Evolutionary conservation across 352 stramenopile genomes (phyloP), one percentile per base, ranked within the genome.

Genomic region (Pythium chondricola): DNA sequence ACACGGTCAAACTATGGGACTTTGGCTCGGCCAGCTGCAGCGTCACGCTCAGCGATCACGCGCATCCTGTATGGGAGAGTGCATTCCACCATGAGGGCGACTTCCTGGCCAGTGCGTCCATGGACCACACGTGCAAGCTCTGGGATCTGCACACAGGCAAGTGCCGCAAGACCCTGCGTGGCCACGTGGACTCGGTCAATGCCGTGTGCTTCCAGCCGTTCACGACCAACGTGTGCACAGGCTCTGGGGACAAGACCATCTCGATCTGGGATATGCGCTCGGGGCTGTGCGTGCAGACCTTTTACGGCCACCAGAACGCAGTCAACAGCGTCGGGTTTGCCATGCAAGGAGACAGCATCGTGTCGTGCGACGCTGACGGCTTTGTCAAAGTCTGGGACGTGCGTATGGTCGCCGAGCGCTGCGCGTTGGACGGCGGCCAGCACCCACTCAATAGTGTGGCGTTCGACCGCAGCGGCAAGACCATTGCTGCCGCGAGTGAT

Each of bases 311-410:
- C 65, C 86, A 93, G 43, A 98, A 98, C 52, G 87, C 92, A 20
- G 90, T 80, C 58, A 98, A 98, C 69, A 83, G 78, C 47, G 84
- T 97, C 17, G 64, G 69, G 43, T 88, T 97, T 45, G 83, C 77
- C 14, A 67, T 95, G 31, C 67, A 73, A 30, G 90, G 93, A 24
- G 91, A 98, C 58, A 71, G 72, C 18, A 91, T 98, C 30, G 89
- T 74, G 14, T 97, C 87, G 11, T 96, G 86, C 54, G 91, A 98
- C 56, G 90, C 93, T 9, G 93, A 97, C 60, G 91, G 93, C 9
- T 85, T 97, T 49, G 83, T 97, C 52, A 97, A 97, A 58, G 67
- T 97, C 26, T 98, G 93, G 93, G 93, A 98, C 58, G 86, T 97
- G 38, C 85, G 91, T 38, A 97, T 97, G 87, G 90, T 98, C 25